Base-by-base conservation (phyloP, 176 grass and related monocot genomes). In the Paspalum notatum region DNA sequence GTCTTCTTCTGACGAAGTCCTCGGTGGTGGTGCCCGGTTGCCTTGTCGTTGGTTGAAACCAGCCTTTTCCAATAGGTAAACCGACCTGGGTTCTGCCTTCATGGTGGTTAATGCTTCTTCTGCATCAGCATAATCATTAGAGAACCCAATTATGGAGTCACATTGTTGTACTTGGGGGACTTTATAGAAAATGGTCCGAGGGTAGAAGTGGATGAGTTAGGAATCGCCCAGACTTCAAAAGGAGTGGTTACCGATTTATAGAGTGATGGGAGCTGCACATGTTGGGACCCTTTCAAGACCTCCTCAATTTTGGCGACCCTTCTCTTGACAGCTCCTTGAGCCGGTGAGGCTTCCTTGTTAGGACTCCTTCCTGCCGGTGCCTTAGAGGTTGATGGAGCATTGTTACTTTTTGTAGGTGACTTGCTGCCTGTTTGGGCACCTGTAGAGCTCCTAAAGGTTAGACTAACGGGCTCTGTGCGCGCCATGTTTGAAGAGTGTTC, bases 281-380 rank as follows among this genome's bases (percentile, higher is more conserved):
- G 4, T 2, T 2, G 42, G 38, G 11, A 40, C 7, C 79, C 37
- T 25, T 10, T 67, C 14, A 39, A 3, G 0, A 26, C 11, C 0
- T 67, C 27, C 2, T 67, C 63, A 7, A 79, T 54, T 1, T 55
- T 37, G 0, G 2, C 37, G 0, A 41, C 27, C 3, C 62, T 67
- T 7, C 1, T 77, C 8, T 15, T 77, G 3, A 77, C 15, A 4
- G 3, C 7, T 49, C 5, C 2, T 62, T 16, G 24, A 1, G 5
- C 13, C 0, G 5, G 4, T 1, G 9, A 6, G 60, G 59, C 12
- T 62, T 27, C 2, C 25, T 37, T 16, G 12, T 14, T 32, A 38
- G 9, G 24, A 18, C 5, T n/a, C 5, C 6, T 10, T 8, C 1
- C 4, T 1, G 24, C 24, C 0, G 0, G 9, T 0, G 12, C 0